A percentile compares a stretch with the other conserved stretches of the same genome.
These are phyloP conservation scores for Tephrocybe sp. DNA, from an alignment of 768 basidiomycete genomes.

Conservation along the genomic window DNA sequence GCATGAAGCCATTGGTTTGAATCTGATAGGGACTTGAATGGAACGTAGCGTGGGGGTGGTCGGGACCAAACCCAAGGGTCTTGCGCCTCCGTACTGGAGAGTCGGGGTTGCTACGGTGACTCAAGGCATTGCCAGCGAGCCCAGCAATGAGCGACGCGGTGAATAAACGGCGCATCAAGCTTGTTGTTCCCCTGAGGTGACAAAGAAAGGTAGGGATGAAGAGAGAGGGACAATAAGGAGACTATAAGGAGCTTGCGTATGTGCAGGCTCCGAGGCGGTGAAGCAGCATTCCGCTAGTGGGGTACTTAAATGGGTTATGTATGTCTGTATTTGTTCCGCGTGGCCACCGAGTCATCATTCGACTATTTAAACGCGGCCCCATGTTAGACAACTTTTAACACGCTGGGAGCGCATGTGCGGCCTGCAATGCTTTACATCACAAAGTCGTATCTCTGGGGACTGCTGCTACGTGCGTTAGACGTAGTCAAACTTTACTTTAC, in stretches of 20 bases:
- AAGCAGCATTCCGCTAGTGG: conserved; percentile 1
- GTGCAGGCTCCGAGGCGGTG: conserved; percentile 13
- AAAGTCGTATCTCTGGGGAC: background rate
- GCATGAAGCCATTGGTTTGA: conserved; percentile 37
- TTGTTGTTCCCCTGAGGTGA: background rate
- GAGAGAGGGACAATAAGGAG: conserved; percentile 6
- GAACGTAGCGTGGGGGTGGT: conserved; percentile 71
- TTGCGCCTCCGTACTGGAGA: conserved; percentile 55
- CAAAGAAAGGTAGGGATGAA: conserved; percentile 1
- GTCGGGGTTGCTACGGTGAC: conserved; percentile 33
- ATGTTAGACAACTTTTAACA: background rate
- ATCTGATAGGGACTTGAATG: conserved; percentile 46
- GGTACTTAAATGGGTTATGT: conserved; percentile 16
- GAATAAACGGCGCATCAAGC: conserved; percentile 60
- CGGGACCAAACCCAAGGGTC: conserved; percentile 87
- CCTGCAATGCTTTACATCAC: background rate
- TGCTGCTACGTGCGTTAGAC: too few species aligned
- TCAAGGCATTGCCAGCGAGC: conserved; percentile 54
- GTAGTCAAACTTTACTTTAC: too few species aligned
- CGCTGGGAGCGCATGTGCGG: background rate
- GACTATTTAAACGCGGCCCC: background rate
- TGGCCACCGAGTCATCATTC: background rate
- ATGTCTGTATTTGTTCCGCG: conserved; percentile 17
- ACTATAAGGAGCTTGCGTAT: conserved; percentile 19
- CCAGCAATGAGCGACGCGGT: conserved; percentile 62